Percentiles rank a stretch among this genome's conserved stretches.
These are phyloP conservation scores for Diplosphaera chodatii DNA, from an alignment of 139 green algal species.

Conservation along the genomic window DNA sequence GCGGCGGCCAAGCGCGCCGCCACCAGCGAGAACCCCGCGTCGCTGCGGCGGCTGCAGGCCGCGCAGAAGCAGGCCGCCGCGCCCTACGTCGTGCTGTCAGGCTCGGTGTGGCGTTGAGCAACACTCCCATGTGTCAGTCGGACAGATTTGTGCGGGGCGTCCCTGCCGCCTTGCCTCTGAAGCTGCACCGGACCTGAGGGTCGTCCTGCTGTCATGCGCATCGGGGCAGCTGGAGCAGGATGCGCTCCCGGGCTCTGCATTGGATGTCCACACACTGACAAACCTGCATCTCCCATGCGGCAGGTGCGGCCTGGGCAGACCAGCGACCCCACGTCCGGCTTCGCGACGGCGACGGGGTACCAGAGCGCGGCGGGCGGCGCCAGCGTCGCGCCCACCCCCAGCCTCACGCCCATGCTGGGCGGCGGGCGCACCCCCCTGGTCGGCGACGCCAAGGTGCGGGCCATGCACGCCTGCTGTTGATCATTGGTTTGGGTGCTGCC, in stretches of 20 bases:
- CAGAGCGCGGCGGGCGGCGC: constrained; percentile 5
- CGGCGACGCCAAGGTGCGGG: constrained; percentile 53
- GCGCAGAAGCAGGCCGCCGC: constrained; percentile 29
- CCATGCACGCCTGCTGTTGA: too few species aligned
- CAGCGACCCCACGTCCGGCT: constrained; percentile 29
- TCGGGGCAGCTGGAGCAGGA: too few species aligned
- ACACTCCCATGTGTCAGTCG: too few species aligned
- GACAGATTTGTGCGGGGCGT: too few species aligned
- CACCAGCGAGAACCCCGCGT: constrained; percentile 17
- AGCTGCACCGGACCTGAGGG: too few species aligned
- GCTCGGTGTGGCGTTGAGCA: constrained; percentile 30
- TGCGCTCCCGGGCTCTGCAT: too few species aligned
- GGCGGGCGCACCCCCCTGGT: constrained; percentile 46
- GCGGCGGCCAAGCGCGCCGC: constrained; percentile 45
- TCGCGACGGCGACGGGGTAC: constrained; percentile 20
- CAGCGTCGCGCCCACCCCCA: constrained; percentile 19
- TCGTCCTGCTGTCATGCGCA: too few species aligned
- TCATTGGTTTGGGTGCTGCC: too few species aligned
- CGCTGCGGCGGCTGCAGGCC: constrained; percentile 9
- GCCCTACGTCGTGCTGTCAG: constrained; percentile 54
- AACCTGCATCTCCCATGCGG: too few species aligned
- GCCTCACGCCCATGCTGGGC: too few species aligned
- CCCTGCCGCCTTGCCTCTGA: too few species aligned
- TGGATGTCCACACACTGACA: too few species aligned
- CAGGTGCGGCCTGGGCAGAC: constrained; percentile 41